Conservation (phyloP, 2,329 filamentous ascomycete genomes). For the Phyllosticta capitalensis region DNA sequence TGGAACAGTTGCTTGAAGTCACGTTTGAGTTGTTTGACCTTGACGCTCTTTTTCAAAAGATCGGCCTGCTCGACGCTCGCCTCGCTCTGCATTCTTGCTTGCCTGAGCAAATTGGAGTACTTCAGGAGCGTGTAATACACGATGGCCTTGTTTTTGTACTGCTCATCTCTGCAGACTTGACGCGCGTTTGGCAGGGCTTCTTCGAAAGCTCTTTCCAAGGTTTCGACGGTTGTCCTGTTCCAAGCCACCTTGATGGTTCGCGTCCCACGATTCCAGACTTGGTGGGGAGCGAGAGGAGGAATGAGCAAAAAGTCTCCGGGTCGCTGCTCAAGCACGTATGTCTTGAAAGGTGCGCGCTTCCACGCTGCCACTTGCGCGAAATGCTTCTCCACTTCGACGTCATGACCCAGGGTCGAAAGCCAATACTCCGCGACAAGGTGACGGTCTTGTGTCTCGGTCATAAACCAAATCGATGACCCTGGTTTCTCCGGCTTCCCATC, state of each 20-base stretch:
- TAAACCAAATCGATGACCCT: conserved; percentile 95
- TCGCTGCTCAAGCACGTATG: conserved; percentile 85
- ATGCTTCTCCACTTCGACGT: conserved; percentile 93
- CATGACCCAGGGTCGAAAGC: conserved; percentile 82
- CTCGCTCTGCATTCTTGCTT: conserved; percentile 49
- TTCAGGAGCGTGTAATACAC: conserved; percentile 79
- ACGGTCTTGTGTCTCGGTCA: conserved; percentile 92
- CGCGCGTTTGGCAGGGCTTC: conserved; percentile 84
- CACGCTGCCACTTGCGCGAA: conserved; percentile 93
- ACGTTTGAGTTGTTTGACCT: conserved; percentile 60
- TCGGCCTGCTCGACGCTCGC: conserved; percentile 27
- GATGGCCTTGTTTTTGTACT: conserved; percentile 98
- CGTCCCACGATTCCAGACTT: conserved; percentile 96
- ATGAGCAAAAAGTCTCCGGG: conserved; percentile 89
- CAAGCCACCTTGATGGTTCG: conserved; percentile 96
- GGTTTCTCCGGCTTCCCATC: conserved; percentile 62
- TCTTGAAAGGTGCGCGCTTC: conserved; percentile 88
- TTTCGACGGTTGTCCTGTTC: conserved; percentile 92
- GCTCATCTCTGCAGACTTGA: conserved; percentile 90
- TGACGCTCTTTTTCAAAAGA: conserved; percentile 32
- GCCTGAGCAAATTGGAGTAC: conserved; percentile 54
- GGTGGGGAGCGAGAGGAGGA: conserved; percentile 85
- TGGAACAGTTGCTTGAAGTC: conserved; percentile 76
- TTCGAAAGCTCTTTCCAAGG: conserved; percentile 71
- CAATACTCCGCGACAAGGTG: conserved; percentile 90